Conservation (phyloP, 2,329 filamentous ascomycete genomes). For the Aspergillus aculeatinus region DNA sequence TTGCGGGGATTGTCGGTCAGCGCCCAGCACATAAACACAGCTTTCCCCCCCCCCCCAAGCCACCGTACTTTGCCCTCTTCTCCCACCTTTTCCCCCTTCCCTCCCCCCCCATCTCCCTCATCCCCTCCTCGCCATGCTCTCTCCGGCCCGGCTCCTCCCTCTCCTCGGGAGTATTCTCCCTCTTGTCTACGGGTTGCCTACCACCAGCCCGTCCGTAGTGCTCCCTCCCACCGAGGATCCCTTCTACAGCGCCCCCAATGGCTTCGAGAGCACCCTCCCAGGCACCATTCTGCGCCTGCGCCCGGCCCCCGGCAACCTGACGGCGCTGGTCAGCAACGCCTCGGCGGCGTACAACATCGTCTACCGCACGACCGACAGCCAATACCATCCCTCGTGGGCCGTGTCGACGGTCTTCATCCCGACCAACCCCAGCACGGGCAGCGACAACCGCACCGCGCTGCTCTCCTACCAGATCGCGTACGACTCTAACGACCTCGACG, state of each 20-base stretch:
- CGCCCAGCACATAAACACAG: background rate
- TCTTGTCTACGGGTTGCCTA: constrained; percentile 3
- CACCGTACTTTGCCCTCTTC: background rate
- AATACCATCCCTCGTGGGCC: constrained; percentile 21
- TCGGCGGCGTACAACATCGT: constrained; percentile 17
- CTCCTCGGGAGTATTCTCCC: constrained; percentile 4
- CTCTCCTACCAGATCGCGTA: constrained; percentile 45
- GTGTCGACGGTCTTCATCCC: constrained; percentile 41
- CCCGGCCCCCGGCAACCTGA: constrained; percentile 16
- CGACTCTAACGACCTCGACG: constrained; percentile 19
- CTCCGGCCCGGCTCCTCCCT: constrained; percentile 3
- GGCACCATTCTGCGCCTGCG: constrained; percentile 20
- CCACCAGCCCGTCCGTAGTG: background rate
- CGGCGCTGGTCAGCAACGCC: constrained; percentile 8
- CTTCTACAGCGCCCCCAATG: constrained; percentile 17
- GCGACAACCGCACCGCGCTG: constrained; percentile 18
- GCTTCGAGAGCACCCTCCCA: constrained; percentile 13
- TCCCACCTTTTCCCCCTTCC: background rate
- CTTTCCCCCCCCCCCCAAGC: background rate
- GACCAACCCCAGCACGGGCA: constrained; percentile 19
- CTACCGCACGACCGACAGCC: constrained; percentile 22
- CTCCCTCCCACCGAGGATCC: constrained; percentile 16
- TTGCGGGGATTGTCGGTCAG: background rate
- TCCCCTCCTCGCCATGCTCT: background rate
- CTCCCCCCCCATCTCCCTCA: background rate